Evolutionary conservation across 176 grass and related monocot species (phyloP).

Genomic region (Saccharum spontaneum): DNA sequence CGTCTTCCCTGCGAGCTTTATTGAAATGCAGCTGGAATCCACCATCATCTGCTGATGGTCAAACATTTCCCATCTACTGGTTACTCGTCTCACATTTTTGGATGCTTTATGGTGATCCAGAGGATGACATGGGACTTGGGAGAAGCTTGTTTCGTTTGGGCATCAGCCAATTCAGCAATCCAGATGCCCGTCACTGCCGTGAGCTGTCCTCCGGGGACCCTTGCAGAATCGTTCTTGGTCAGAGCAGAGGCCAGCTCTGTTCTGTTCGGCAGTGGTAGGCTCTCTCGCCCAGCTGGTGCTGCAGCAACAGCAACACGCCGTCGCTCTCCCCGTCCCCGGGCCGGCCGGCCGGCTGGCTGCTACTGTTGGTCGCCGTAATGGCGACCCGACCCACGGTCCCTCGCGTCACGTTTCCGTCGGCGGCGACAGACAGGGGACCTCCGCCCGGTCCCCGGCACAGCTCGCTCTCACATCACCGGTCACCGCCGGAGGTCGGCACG

Average conservation of each 20-base stretch:
- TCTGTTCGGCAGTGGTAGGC: background rate
- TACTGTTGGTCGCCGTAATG: conserved; percentile 2
- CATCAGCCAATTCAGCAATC: conserved; percentile 3
- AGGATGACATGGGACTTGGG: no score
- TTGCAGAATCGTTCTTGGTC: conserved; percentile 12
- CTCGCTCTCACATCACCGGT: background rate
- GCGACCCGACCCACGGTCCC: background rate
- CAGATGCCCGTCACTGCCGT: conserved; percentile 12
- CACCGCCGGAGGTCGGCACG: background rate
- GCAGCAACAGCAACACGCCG: conserved; percentile 14
- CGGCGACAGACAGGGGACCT: background rate
- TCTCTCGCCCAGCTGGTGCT: conserved; percentile 5
- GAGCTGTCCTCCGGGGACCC: conserved; percentile 7
- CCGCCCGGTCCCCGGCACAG: background rate
- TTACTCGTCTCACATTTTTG: background rate
- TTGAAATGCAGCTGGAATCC: background rate
- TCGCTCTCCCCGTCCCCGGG: background rate
- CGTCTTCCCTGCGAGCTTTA: background rate
- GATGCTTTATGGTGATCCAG: background rate
- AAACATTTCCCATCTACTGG: background rate
- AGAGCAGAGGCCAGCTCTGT: background rate
- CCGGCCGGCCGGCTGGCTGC: background rate
- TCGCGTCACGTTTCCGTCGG: background rate
- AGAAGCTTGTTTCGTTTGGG: conserved; percentile 21
- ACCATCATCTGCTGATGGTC: background rate